phyloP scores from a whole-genome alignment of 1,139 yeast species.

The Fermentozyma sake region DNA sequence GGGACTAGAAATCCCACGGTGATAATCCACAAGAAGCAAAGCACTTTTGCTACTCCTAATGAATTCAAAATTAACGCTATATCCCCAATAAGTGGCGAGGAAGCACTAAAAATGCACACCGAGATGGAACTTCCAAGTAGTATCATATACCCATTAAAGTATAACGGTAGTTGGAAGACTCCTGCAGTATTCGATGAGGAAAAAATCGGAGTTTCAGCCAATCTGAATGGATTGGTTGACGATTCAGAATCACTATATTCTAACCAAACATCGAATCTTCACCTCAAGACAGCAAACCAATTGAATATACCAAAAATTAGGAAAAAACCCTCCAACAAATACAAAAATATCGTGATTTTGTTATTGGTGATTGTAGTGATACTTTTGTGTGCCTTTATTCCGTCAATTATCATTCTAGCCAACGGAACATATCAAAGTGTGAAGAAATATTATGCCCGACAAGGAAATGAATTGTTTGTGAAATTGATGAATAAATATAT shows the following conservation, averaged over 20 bases:
- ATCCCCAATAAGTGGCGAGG: conserved; percentile 10
- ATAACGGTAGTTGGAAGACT: not conserved
- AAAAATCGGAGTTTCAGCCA: conserved; percentile 1
- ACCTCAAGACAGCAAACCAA: not conserved
- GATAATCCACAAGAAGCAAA: not conserved
- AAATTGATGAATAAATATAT: conserved; percentile 5
- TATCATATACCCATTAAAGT: conserved; percentile 1
- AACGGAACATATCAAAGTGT: conserved; percentile 19
- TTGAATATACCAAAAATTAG: not conserved
- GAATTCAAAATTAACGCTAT: conserved; percentile 10
- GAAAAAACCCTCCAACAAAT: not conserved
- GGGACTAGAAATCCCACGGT: not conserved
- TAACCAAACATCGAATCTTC: not conserved
- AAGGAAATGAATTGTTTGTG: conserved; percentile 7
- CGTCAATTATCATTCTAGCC: conserved; percentile 16
- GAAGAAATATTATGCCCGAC: conserved; percentile 11
- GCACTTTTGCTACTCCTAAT: not conserved
- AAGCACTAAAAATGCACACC: not conserved
- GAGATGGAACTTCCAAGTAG: not conserved
- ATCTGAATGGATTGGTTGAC: no score
- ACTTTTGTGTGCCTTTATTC: conserved; percentile 18
- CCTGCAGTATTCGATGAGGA: conserved; percentile 2
- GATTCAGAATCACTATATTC: no score
- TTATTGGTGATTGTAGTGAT: conserved; percentile 11
- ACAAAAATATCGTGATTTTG: not conserved